phyloP scores from a whole-genome alignment of 495 filamentous ascomycete species.

The Apodospora peruviana region DNA sequence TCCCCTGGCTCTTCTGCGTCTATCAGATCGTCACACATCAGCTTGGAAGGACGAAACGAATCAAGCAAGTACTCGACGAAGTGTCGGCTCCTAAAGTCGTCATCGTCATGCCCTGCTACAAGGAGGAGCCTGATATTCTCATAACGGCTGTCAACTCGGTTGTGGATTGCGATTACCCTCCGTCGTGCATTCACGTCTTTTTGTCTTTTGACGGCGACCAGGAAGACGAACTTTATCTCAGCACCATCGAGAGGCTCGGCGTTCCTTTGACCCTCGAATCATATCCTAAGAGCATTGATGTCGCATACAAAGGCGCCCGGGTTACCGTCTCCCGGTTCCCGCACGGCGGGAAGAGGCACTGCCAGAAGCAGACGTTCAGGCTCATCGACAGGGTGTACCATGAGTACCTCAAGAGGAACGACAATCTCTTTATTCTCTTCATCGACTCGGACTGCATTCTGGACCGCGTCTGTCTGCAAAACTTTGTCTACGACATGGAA shows the following conservation, averaged over 20 bases:
- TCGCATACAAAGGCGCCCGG: constrained; percentile 72
- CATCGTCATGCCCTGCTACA: constrained; percentile 96
- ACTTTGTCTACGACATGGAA: constrained; percentile 99
- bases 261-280: constrained; percentile 70
- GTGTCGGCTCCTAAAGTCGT: constrained; percentile 87
- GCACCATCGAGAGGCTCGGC: constrained; percentile 81
- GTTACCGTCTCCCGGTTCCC: constrained; percentile 91
- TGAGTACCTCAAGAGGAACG: constrained; percentile 80
- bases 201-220: constrained; percentile 90
- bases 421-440: constrained; percentile 93
- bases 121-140: constrained; percentile 81
- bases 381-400: constrained; percentile 92
- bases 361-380: constrained; percentile 91
- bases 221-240: constrained; percentile 84
- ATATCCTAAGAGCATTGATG: constrained; percentile 89
- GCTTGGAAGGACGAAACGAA: constrained; percentile 71
- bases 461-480: constrained; percentile 88
- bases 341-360: constrained; percentile 89
- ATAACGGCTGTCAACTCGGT: constrained; percentile 88
- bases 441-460: constrained; percentile 98
- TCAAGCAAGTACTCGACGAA: constrained; percentile 82
- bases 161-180: constrained; percentile 90
- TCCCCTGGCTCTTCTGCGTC: constrained; percentile 92
- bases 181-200: constrained; percentile 91
- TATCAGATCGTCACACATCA: constrained; percentile 84